Evolutionary conservation across 768 basidiomycete genomes (phyloP).

Genomic region (Tricholoma sp.): DNA sequence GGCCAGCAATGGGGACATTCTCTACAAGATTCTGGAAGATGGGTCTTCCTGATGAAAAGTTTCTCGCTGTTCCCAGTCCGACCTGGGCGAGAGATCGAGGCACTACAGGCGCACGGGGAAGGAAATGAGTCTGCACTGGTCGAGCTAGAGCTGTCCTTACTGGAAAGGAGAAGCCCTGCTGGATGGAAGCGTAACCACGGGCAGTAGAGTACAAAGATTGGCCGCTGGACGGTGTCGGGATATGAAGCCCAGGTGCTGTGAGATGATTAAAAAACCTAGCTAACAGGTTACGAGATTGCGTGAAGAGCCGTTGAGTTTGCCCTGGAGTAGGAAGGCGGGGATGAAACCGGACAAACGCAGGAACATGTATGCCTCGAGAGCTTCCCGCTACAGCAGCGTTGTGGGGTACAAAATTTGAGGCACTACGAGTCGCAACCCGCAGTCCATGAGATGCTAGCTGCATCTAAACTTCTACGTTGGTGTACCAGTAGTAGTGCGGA

Average conservation of each 20-base stretch:
- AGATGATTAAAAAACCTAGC: constrained; percentile 52
- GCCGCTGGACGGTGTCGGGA: constrained; percentile 20
- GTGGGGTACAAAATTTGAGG: constrained; percentile 27
- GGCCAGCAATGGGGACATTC: constrained; percentile 72
- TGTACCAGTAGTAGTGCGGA: neutral
- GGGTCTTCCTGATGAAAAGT: constrained; percentile 68
- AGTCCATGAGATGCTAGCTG: constrained; percentile 38
- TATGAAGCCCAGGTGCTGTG: constrained; percentile 48
- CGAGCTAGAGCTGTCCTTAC: constrained; percentile 46
- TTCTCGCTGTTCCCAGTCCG: constrained; percentile 71
- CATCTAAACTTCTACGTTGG: constrained; percentile 11
- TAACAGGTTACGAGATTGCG: constrained; percentile 50
- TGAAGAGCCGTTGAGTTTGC: constrained; percentile 41
- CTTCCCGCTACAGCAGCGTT: constrained; percentile 17
- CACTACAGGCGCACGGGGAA: constrained; percentile 52
- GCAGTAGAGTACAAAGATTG: constrained; percentile 23
- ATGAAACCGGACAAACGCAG: constrained; percentile 31
- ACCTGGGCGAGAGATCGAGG: constrained; percentile 56
- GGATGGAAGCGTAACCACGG: constrained; percentile 39
- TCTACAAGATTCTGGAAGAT: constrained; percentile 77
- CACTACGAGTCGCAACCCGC: constrained; percentile 36
- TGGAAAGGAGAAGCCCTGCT: constrained; percentile 52
- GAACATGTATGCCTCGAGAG: constrained; percentile 42
- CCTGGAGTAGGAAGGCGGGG: constrained; percentile 24
- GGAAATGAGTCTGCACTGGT: constrained; percentile 40